phyloP scores from a whole-genome alignment of 1,139 yeast genomes.

The Scheffersomyces parashehatae region DNA sequence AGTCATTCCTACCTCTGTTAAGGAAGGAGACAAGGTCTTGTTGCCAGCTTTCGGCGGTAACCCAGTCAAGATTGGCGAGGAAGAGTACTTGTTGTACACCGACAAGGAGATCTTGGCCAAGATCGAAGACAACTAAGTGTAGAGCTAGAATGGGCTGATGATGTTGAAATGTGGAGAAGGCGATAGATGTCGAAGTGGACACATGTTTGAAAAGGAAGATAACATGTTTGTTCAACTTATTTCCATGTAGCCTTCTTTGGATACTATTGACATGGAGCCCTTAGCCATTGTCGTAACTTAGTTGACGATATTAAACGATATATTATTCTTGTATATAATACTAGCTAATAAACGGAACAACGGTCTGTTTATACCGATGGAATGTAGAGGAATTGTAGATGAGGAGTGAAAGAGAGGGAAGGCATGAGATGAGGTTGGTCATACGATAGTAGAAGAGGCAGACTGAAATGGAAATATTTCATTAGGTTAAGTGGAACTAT shows the following conservation, averaged over 20 bases:
- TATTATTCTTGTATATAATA: no score
- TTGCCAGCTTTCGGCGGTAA: slow-evolving; percentile 92
- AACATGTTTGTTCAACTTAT: slow-evolving; percentile 3
- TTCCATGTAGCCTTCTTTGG: neutral
- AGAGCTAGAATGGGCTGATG: no score
- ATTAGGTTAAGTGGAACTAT: no score
- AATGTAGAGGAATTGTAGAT: no score
- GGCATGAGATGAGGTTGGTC: no score
- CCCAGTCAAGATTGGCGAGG: slow-evolving; percentile 82
- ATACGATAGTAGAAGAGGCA: no score
- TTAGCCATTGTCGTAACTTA: no score
- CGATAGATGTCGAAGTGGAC: neutral
- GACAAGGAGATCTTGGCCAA: slow-evolving; percentile 95
- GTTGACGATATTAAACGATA: no score
- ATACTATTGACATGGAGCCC: neutral
- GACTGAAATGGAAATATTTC: no score
- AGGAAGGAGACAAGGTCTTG: slow-evolving; percentile 89
- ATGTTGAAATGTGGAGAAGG: slow-evolving; percentile 6
- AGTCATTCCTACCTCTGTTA: slow-evolving; percentile 68
- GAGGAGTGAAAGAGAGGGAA: no score
- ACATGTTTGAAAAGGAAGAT: neutral
- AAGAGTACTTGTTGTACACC: slow-evolving; percentile 74
- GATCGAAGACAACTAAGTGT: slow-evolving; percentile 43
- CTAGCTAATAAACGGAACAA: no score
- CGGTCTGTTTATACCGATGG: no score